phyloP scores from a whole-genome alignment of 2,329 filamentous ascomycete species.

The Alternaria arborescens region DNA sequence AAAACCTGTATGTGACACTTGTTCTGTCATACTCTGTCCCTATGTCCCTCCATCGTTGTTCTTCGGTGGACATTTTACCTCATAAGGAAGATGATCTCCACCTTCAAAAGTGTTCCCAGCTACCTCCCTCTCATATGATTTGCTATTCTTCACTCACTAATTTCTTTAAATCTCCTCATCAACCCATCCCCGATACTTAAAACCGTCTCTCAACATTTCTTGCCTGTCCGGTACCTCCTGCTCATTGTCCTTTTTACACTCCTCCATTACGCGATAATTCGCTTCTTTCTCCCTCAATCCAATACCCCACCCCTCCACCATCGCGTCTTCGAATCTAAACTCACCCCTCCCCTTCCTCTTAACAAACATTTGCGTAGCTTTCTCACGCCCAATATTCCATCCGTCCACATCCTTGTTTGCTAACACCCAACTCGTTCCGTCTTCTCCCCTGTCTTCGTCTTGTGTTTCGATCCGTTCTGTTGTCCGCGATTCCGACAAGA shows the following conservation, averaged over 20 bases:
- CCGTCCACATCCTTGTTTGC: neutral
- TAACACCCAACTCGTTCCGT: neutral
- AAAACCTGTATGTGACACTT: neutral
- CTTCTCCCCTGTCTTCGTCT: neutral
- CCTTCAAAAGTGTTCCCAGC: neutral
- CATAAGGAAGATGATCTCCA: neutral
- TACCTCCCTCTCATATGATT: too few relatives aligned
- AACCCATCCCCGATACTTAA: neutral
- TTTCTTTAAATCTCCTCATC: neutral
- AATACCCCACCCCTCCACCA: neutral
- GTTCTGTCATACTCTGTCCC: neutral
- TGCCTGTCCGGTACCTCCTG: too few relatives aligned
- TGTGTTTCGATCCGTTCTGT: neutral
- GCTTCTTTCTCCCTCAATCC: neutral
- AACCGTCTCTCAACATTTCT: neutral
- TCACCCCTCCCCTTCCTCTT: neutral
- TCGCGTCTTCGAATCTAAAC: neutral
- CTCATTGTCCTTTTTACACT: neutral
- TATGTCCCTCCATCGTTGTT: neutral
- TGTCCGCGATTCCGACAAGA: neutral
- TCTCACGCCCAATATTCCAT: neutral
- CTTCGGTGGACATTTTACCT: neutral
- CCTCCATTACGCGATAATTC: neutral
- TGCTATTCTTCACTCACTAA: too few relatives aligned
- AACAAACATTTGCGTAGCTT: neutral